phyloP scores from a whole-genome alignment of 1,284 basidiomycete genomes.

The Moesziomyces aphidis region DNA sequence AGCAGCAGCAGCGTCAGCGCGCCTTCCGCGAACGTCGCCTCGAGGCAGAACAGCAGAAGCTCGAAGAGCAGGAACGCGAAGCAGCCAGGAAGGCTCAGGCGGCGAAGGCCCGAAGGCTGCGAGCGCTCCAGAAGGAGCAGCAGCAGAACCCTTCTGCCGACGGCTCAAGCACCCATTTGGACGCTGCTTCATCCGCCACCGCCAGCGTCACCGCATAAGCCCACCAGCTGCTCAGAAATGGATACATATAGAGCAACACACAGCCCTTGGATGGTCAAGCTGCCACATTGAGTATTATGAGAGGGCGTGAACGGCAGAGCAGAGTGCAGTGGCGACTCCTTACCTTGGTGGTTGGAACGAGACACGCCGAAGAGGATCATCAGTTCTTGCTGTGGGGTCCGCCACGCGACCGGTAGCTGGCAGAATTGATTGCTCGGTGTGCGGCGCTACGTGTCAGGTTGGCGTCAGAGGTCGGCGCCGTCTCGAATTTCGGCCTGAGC shows the following conservation, averaged over 20 bases:
- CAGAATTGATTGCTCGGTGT: too few relatives aligned
- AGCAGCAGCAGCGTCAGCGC: slow-evolving; percentile 13
- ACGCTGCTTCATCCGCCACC: slow-evolving; percentile 19
- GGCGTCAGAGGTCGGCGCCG: not conserved
- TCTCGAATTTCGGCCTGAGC: not conserved
- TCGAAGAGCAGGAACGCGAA: slow-evolving; percentile 33
- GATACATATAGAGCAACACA: too few relatives aligned
- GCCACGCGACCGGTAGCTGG: not conserved
- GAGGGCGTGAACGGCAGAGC: too few relatives aligned
- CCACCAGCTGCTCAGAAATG: too few relatives aligned
- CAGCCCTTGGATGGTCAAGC: too few relatives aligned
- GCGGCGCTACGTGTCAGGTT: not conserved
- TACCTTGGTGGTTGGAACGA: too few relatives aligned
- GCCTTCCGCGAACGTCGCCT: slow-evolving; percentile 16
- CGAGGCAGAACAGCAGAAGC: slow-evolving; percentile 20
- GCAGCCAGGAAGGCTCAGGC: slow-evolving; percentile 29
- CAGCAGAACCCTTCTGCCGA: slow-evolving; percentile 18
- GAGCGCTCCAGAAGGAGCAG: slow-evolving; percentile 31
- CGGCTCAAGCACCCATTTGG: slow-evolving; percentile 11
- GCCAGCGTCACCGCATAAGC: slow-evolving; percentile 12
- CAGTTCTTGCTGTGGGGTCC: not conserved
- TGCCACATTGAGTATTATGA: too few relatives aligned
- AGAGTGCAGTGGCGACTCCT: too few relatives aligned
- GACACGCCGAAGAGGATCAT: not conserved
- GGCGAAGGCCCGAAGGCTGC: slow-evolving; percentile 21